Conservation (phyloP, 1,284 basidiomycete genomes). For the Apiotrichum veenhuisii region DNA sequence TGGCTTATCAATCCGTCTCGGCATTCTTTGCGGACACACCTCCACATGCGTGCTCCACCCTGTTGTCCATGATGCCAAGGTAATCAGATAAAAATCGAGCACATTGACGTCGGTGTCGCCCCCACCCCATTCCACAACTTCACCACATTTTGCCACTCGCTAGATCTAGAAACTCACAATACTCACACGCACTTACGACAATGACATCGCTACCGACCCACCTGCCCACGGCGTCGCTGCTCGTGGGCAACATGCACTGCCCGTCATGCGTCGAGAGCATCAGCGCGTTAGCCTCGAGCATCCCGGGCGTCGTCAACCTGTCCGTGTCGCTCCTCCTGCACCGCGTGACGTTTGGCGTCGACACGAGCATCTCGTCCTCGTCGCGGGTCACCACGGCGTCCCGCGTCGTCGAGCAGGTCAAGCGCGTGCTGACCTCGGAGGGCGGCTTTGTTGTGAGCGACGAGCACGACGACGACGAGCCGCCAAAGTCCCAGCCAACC, state of each 20-base stretch:
- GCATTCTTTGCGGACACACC: too few relatives aligned
- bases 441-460: constrained; percentile 38
- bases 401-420: constrained; percentile 24
- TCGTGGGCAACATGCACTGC: constrained; percentile 48
- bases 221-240: constrained; percentile 27
- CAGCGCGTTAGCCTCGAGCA: constrained; percentile 32
- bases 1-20: too few relatives aligned
- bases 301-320: constrained; percentile 30
- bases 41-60: too few relatives aligned
- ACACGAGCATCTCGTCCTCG: constrained; percentile 9
- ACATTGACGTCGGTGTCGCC: too few relatives aligned
- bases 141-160: neutral
- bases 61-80: too few relatives aligned
- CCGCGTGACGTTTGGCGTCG: constrained; percentile 37
- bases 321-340: constrained; percentile 43
- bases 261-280: constrained; percentile 50
- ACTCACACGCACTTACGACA: too few relatives aligned
- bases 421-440: constrained; percentile 22
- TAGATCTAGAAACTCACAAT: neutral
- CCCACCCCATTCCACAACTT: too few relatives aligned
- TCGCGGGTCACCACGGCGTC: constrained; percentile 12
- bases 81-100: too few relatives aligned
- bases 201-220: constrained; percentile 20
- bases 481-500: neutral
- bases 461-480: constrained; percentile 7